Evolutionary conservation across 1,139 yeast genomes (phyloP).

Genomic region (Pichia sp.): DNA sequence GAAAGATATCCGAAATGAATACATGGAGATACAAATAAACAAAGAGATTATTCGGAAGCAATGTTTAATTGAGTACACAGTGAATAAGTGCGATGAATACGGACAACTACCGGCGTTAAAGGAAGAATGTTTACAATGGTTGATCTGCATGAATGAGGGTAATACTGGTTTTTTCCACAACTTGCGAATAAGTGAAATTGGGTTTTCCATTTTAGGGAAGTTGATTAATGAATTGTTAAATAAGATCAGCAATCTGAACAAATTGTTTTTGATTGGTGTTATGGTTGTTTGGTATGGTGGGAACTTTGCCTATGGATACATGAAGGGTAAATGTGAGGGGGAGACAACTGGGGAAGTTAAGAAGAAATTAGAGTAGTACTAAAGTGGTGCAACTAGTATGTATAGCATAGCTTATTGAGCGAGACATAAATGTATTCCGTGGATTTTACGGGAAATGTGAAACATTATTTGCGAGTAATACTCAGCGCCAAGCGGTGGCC

Average conservation of each 20-base stretch:
- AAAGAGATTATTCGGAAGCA: constrained; percentile 37
- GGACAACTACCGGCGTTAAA: constrained; percentile 55
- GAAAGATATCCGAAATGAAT: constrained; percentile 45
- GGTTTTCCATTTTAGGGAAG: constrained; percentile 59
- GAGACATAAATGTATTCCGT: too few relatives aligned
- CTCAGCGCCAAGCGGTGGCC: too few relatives aligned
- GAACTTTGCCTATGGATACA: constrained; percentile 34
- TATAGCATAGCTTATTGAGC: too few relatives aligned
- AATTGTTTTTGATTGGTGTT: constrained; percentile 36
- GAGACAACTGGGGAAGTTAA: background rate
- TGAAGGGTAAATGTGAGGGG: too few relatives aligned
- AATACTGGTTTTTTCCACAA: constrained; percentile 17
- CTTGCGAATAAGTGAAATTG: constrained; percentile 34
- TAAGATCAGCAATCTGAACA: constrained; percentile 55
- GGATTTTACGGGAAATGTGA: too few relatives aligned
- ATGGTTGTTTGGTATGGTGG: constrained; percentile 43
- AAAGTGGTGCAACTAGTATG: too few relatives aligned
- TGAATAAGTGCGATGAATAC: constrained; percentile 52
- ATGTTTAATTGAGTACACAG: constrained; percentile 46
- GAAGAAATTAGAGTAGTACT: background rate
- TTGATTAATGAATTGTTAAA: constrained; percentile 58
- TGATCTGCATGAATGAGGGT: constrained; percentile 54
- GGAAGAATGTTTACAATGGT: constrained; percentile 52
- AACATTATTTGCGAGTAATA: too few relatives aligned
- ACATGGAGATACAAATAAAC: constrained; percentile 37